Conservation (phyloP, 169 alveolate species). For the Babesia microti region DNA sequence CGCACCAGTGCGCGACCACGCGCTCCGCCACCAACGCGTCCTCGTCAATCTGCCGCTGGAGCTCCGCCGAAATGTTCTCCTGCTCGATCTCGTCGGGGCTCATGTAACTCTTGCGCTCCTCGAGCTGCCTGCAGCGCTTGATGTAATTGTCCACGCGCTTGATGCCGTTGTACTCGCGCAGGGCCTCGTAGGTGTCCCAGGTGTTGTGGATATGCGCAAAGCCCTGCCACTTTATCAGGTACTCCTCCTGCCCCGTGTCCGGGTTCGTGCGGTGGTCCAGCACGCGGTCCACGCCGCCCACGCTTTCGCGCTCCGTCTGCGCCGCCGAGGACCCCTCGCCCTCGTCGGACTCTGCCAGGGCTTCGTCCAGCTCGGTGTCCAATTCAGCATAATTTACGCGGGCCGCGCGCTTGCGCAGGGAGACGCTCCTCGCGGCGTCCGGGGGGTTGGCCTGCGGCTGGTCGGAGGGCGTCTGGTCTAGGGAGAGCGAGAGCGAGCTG, state of each 20-base stretch:
- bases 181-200: constrained; percentile 71
- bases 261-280: constrained; percentile 49
- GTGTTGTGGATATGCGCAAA: constrained; percentile 78
- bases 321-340: constrained; percentile 12
- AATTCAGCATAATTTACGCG: constrained; percentile 45
- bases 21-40: constrained; percentile 79
- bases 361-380: constrained; percentile 35
- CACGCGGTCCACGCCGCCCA: constrained; percentile 65
- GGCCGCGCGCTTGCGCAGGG: constrained; percentile 34
- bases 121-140: constrained; percentile 56
- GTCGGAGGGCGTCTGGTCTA: too few species aligned
- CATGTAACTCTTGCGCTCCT: constrained; percentile 63
- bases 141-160: constrained; percentile 73
- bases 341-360: constrained; percentile 14
- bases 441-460: too few species aligned
- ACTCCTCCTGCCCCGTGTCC: constrained; percentile 56
- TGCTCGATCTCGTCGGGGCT: constrained; percentile 81
- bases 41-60: constrained; percentile 76
- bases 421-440: constrained; percentile 16
- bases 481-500: too few species aligned
- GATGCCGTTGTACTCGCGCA: constrained; percentile 61
- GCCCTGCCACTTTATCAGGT: constrained; percentile 76
- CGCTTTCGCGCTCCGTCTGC: constrained; percentile 36
- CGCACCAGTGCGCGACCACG: constrained; percentile 58
- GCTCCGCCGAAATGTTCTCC: constrained; percentile 67